These are phyloP conservation scores for Mycena rosella DNA, from an alignment of 768 basidiomycete genomes.

Conservation along the genomic window DNA sequence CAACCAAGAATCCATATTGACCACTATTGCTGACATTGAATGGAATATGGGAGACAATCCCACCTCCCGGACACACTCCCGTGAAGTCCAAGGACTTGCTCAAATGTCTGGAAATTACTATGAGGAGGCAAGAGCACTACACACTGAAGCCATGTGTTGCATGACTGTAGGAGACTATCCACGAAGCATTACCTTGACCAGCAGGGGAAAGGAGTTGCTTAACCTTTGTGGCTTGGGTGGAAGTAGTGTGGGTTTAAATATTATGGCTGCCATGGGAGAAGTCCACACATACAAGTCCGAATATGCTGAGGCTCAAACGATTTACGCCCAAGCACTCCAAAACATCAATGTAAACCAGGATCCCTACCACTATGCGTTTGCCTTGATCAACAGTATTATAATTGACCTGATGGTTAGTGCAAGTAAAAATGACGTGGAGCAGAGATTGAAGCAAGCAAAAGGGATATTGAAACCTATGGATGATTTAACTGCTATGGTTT, in stretches of 20 bases:
- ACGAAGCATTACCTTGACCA: not conserved
- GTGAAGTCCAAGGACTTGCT: too few species aligned
- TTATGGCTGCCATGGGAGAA: not conserved
- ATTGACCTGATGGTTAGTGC: not conserved
- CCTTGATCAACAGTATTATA: not conserved
- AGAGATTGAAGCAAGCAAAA: not conserved
- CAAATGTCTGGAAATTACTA: not conserved
- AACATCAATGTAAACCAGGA: not conserved
- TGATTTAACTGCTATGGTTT: not conserved
- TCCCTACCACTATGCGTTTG: not conserved
- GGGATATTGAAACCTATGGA: not conserved
- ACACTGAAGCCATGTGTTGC: not conserved
- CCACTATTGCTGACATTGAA: too few species aligned
- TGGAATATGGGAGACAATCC: too few species aligned
- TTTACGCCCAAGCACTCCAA: not conserved
- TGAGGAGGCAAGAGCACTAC: not conserved
- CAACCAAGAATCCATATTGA: too few species aligned
- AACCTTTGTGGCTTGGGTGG: not conserved
- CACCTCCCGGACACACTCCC: too few species aligned
- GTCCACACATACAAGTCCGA: not conserved
- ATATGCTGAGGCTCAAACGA: not conserved
- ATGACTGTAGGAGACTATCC: not conserved
- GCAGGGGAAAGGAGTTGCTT: not conserved
- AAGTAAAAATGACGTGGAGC: not conserved
- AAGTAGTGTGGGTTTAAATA: not conserved